Evolutionary conservation across 2,329 filamentous ascomycete species (phyloP), one percentile per base, ranked within the genome.

Genomic region (Diatrype stigma): DNA sequence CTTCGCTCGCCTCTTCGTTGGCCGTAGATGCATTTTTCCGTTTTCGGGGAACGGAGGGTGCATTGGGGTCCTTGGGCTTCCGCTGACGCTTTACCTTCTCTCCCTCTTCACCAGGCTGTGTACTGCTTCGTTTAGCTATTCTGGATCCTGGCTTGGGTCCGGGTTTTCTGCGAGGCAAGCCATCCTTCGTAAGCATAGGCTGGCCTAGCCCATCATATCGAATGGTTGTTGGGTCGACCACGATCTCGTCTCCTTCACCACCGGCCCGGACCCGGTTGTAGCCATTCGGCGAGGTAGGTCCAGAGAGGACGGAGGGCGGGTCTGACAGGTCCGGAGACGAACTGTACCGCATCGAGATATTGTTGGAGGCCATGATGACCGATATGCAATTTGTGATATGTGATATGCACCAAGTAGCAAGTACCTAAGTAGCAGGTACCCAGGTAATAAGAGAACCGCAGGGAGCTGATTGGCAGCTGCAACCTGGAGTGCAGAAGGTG

Each of bases 121-220:
- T 56, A 21, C 67, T 63, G 50, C 63, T 64, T 51, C 70, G 52
- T 70, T 72, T 74, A 51, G 77, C 79, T 46, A 76, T 67, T 49
- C 70, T 77, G 53, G 72, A 80, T 63, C 77, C 87, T 61, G 83
- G 81, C 63, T 86, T 86, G 46, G 83, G 78, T 21, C 82, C 82
- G 19, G 82, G 81, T 69, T 86, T 86, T 69, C 84, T 84, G 4
- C 82, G 70, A 0, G 81, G 80, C 6, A 81, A 63, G 11, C 81
- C 81, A 47, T 80, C 80, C 23, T 80, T 80, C 0, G 80, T 84
- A 48, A 84, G 67, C 67, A 60, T 70, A 57, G 56, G 73, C 64
- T 55, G 76, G 65, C 54, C 66, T 54, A 53, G 60, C 52, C 46
- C 64, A 56, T 59, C 67, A 58, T 58, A 69, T 51, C 51, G 59